Evolutionary conservation across 2,329 filamentous ascomycete genomes (phyloP).

Genomic region (Simplicillium sp.): DNA sequence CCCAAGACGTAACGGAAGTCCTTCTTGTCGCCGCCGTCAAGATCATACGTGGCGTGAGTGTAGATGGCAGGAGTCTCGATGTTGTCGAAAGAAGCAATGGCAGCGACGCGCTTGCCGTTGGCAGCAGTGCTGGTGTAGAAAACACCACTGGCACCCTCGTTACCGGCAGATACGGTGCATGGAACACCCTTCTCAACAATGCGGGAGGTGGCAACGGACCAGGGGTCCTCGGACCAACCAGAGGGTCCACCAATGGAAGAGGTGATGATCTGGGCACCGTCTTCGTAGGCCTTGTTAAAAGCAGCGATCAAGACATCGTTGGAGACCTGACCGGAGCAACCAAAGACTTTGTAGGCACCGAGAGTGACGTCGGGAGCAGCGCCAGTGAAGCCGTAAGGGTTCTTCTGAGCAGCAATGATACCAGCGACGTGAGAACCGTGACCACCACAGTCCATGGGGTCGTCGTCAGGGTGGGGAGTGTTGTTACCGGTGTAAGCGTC

Average conservation of each 20-base stretch:
- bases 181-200: constrained; percentile 45
- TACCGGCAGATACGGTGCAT: constrained; percentile 43
- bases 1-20: constrained; percentile 35
- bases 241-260: constrained; percentile 41
- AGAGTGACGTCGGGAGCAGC: constrained; percentile 46
- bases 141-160: constrained; percentile 33
- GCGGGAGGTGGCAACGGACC: constrained; percentile 37
- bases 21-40: constrained; percentile 21
- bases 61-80: constrained; percentile 29
- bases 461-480: constrained; percentile 31
- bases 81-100: constrained; percentile 43
- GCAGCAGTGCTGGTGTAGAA: constrained; percentile 41
- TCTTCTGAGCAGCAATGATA: constrained; percentile 48
- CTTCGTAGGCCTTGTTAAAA: constrained; percentile 50
- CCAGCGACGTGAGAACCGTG: constrained; percentile 56
- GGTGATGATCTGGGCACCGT: constrained; percentile 48
- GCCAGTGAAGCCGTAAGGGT: constrained; percentile 45
- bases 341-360: constrained; percentile 48
- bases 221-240: constrained; percentile 43
- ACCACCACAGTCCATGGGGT: constrained; percentile 47
- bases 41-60: constrained; percentile 28
- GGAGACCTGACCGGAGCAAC: constrained; percentile 37
- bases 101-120: constrained; percentile 34
- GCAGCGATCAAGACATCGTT: constrained; percentile 51
- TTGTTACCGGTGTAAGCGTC: constrained; percentile 36